A percentile compares a stretch with the other conserved stretches of the same genome.
phyloP scores from a whole-genome alignment of 2,329 filamentous ascomycete genomes.

The Penicillium nordicum region DNA sequence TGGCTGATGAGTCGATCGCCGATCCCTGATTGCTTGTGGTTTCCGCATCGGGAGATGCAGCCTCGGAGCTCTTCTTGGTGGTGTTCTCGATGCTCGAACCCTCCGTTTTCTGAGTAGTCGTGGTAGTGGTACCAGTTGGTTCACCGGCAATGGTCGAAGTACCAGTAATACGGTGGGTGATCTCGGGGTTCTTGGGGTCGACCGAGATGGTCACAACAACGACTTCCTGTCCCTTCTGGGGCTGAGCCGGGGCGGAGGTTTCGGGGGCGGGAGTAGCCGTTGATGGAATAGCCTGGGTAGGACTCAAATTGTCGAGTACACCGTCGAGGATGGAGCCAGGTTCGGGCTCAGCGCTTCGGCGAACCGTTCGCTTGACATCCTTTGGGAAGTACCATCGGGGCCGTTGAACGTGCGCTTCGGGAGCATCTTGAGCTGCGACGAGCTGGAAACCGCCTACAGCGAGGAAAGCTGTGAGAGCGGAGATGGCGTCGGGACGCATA shows the following conservation, averaged over 20 bases:
- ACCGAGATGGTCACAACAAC: conserved; percentile 20
- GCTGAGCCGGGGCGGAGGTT: background rate
- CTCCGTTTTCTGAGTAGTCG: conserved; percentile 5
- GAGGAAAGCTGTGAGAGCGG: conserved; percentile 32
- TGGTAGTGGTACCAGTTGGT: conserved; percentile 7
- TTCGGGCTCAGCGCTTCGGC: conserved; percentile 1
- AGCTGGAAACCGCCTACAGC: conserved; percentile 35
- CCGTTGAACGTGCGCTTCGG: conserved; percentile 26
- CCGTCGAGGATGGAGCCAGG: background rate
- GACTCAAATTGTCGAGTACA: conserved; percentile 1
- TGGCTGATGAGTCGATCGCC: background rate
- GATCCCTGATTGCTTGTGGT: conserved; percentile 1
- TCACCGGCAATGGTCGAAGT: conserved; percentile 14
- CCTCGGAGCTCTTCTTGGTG: background rate
- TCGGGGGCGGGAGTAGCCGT: background rate
- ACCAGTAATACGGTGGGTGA: conserved; percentile 18
- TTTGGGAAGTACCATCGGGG: conserved; percentile 37
- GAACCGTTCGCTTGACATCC: conserved; percentile 30
- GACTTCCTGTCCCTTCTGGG: conserved; percentile 14
- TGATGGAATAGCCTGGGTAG: background rate
- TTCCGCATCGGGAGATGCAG: background rate
- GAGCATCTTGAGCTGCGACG: conserved; percentile 29
- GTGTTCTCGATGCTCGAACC: background rate
- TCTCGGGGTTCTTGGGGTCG: conserved; percentile 14
- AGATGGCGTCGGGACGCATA: conserved; percentile 32